Base-by-base conservation (phyloP, 129 eudicot genomes). In the Centaurea solstitialis region DNA sequence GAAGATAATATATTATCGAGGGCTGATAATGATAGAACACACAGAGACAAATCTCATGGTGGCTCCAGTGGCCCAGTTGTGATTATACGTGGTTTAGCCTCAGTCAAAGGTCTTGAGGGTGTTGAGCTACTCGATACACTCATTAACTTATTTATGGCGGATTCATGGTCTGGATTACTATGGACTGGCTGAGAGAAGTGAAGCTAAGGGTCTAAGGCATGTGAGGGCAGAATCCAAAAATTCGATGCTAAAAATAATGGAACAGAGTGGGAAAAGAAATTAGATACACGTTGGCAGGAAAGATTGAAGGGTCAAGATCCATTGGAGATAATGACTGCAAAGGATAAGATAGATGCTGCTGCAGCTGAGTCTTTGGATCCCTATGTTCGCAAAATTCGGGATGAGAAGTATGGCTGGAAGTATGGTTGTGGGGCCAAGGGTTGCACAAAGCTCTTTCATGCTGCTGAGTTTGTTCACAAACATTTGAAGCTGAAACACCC, bases 361-460 rank as follows among this genome's bases (percentile, higher is more conserved):
- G 97, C 99, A 75, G 89, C 82, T 72, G 99, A 96, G 89, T 93
- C 90, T 11, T 79, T 96, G 70, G 98, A 96, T 81, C 99, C 99
- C 5, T 88, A 88, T 83, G 99, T 96, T 62, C 89, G 99, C 21
- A 96, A 96, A 83, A 93, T 96, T 74, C 93, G 97, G 74, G 99
- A 96, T 81, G 99, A 96, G 73, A 96, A 96, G 74, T 96, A 96
- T 66, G 99, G 99, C 9, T 96, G 99, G 99, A 96, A 96, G 84
- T 96, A 96, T 83, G 98, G 99, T 39, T 96, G 99, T 83, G 99
- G 99, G 68, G 99, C 98, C 8, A 96, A 96, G 83, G 96, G 99
- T 35, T 96, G 99, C 72, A 96, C 99, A 39, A 96, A 96, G 76
- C 95, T 96, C 17, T 96, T 96, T 73, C 99, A 96, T 91, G 99